phyloP scores from a whole-genome alignment of 352 stramenopile species.

The Phytophthora constricta region DNA sequence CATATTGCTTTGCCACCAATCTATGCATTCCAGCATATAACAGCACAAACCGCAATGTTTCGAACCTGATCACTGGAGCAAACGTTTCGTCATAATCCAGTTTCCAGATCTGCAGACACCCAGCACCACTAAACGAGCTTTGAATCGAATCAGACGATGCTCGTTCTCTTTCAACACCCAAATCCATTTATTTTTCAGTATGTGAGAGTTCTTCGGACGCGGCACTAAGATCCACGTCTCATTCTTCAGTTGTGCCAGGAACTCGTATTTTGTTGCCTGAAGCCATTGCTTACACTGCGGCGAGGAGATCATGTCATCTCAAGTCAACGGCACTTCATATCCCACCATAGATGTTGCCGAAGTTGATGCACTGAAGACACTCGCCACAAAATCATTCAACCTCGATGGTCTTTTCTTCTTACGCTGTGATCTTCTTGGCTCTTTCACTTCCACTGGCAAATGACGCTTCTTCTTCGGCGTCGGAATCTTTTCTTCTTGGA shows the following conservation, averaged over 20 bases:
- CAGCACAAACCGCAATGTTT: slow-evolving; percentile 16
- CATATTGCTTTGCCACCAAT: slow-evolving; percentile 8
- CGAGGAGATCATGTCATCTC: slow-evolving; percentile 16
- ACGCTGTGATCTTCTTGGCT: neutral
- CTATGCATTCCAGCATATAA: slow-evolving; percentile 4
- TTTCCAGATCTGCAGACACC: slow-evolving; percentile 19
- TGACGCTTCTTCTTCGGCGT: slow-evolving; percentile 1
- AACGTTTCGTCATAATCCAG: slow-evolving; percentile 28
- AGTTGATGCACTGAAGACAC: slow-evolving; percentile 9
- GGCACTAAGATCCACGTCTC: slow-evolving; percentile 13
- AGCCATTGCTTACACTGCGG: slow-evolving; percentile 4
- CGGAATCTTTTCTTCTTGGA: slow-evolving; percentile 14
- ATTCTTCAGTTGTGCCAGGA: slow-evolving; percentile 19
- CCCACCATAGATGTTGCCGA: slow-evolving; percentile 10
- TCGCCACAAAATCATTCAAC: slow-evolving; percentile 6
- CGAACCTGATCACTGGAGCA: slow-evolving; percentile 13
- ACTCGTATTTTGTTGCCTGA: slow-evolving; percentile 12
- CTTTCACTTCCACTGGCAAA: slow-evolving; percentile 16
- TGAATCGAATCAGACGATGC: slow-evolving; percentile 7
- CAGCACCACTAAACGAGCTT: slow-evolving; percentile 9
- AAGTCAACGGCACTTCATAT: slow-evolving; percentile 6
- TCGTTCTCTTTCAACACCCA: slow-evolving; percentile 22
- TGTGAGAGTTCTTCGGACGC: slow-evolving; percentile 10
- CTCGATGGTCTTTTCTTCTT: slow-evolving; percentile 4
- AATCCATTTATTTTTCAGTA: slow-evolving; percentile 17